Base-by-base conservation (phyloP, 2,329 filamentous ascomycete species). In the Trichoderma koningiopsis region DNA sequence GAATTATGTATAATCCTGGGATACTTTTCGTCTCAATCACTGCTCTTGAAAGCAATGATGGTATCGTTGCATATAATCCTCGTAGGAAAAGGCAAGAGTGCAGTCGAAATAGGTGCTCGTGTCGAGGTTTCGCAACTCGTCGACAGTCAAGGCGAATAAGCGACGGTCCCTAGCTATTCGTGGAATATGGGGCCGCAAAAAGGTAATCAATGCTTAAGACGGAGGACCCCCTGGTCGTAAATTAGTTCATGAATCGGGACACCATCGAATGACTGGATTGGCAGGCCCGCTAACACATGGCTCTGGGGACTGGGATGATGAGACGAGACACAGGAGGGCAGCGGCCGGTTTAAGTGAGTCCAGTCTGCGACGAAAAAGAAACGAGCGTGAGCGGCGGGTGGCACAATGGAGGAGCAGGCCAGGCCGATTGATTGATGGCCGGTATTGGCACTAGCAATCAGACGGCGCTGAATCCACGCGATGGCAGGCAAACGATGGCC, bases 281-380 rank as follows among this genome's bases (percentile, higher is more conserved):
- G 60, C 63, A 59, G 62, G 58, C 63, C 69, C 63, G 69, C 69
- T 68, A 59, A 52, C 69, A 58, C 63, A 70, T 68, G 69, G 69
- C 64, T 68, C 27, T 43, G 27, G 22, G 31, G 69, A 64, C 57
- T 27, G 33, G 61, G 61, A 66, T 65, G 16, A 19, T 43, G 40
- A n/a, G 40, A 43, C 63, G 64, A 68, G 62, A 68, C 63, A 70
- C 52, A 53, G 53, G 66, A 43, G 33, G 59, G 24, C 29, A 52
- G 14, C 52, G 58, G 64, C 37, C 22, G 40, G 64, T 43, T 59
- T 37, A 52, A 37, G 64, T 29, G 64, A 58, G 6, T 59, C 31
- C 64, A 37, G 68, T 29, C 47, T 33, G 58, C 43, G 64, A 56
- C 62, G 63, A 49, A 53, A 52, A 31, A 35, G n/a, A 52, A 57